These are phyloP conservation scores for Plenodomus biglobosus DNA, from an alignment of 2,329 filamentous ascomycete species.

Conservation along the genomic window DNA sequence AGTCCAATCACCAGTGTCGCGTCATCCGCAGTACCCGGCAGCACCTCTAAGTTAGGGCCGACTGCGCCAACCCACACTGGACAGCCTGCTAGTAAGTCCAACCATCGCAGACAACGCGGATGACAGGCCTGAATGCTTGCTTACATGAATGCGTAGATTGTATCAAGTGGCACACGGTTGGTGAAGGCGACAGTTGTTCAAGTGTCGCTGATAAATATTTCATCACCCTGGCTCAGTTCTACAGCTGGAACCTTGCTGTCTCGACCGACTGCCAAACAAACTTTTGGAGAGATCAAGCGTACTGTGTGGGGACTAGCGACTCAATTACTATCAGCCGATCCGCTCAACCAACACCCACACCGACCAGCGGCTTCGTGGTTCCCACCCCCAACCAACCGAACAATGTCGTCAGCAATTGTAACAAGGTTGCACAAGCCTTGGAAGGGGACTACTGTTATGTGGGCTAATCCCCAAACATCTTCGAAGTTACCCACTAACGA, in stretches of 20 bases:
- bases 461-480: neutral
- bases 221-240: conserved; percentile 2
- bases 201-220: conserved; percentile 1
- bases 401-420: conserved; percentile 1
- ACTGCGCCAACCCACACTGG: conserved; percentile 2
- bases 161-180: conserved; percentile 1
- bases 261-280: conserved; percentile 1
- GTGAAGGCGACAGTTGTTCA: neutral
- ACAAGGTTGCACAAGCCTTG: conserved; percentile 1
- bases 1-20: too few species aligned
- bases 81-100: neutral
- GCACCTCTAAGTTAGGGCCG: neutral
- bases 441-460: conserved; percentile 4
- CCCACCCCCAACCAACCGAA: conserved; percentile 2
- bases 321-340: conserved; percentile 3
- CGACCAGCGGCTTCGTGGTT: neutral
- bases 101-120: too few species aligned
- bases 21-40: neutral
- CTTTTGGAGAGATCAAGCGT: conserved; percentile 1
- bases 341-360: neutral
- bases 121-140: too few species aligned
- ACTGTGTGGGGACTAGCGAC: conserved; percentile 3
- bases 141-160: neutral
- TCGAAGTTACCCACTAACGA: too few species aligned
- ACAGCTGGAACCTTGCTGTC: conserved; percentile 2